phyloP scores from a whole-genome alignment of 139 green algal species.

The Edaphochlamys debaryana region DNA sequence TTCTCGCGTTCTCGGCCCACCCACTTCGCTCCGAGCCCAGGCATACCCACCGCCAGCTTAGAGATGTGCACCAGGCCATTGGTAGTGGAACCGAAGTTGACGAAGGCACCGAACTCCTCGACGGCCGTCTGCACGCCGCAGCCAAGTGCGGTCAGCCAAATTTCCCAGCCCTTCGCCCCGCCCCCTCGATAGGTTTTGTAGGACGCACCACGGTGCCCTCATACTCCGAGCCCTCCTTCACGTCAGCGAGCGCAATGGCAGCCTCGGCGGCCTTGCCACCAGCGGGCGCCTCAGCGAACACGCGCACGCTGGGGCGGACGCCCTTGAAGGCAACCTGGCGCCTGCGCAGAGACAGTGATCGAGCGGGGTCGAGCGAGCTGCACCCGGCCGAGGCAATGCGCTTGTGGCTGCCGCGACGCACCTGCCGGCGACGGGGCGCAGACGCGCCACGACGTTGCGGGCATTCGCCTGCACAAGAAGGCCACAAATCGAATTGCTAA shows the following conservation, averaged over 20 bases:
- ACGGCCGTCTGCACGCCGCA: conserved; percentile 61
- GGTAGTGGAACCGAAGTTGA: conserved; percentile 86
- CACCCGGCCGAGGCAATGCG: neutral
- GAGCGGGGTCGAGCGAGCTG: neutral
- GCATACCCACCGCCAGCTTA: conserved; percentile 70
- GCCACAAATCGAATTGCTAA: neutral
- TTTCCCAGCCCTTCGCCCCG: no score
- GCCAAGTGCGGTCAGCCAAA: neutral
- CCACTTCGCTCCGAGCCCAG: neutral
- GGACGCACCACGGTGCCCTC: conserved; percentile 69
- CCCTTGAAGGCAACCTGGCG: conserved; percentile 26
- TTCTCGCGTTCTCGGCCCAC: no score
- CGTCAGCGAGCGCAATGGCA: conserved; percentile 41
- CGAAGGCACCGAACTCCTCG: conserved; percentile 91
- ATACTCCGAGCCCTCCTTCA: conserved; percentile 59
- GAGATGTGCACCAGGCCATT: conserved; percentile 97
- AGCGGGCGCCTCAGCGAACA: conserved; percentile 43
- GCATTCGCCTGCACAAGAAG: conserved; percentile 6
- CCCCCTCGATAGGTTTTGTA: no score
- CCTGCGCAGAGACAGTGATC: neutral
- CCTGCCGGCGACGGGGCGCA: conserved; percentile 28
- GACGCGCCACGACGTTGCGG: conserved; percentile 12
- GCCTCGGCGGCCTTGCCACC: conserved; percentile 22
- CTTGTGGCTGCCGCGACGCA: conserved; percentile 12
- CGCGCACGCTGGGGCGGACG: conserved; percentile 2